Percentiles rank a stretch among this genome's conserved stretches.
Conservation (phyloP, 225 moss, liverwort and hornwort species). For the Lunularia cruciata region DNA sequence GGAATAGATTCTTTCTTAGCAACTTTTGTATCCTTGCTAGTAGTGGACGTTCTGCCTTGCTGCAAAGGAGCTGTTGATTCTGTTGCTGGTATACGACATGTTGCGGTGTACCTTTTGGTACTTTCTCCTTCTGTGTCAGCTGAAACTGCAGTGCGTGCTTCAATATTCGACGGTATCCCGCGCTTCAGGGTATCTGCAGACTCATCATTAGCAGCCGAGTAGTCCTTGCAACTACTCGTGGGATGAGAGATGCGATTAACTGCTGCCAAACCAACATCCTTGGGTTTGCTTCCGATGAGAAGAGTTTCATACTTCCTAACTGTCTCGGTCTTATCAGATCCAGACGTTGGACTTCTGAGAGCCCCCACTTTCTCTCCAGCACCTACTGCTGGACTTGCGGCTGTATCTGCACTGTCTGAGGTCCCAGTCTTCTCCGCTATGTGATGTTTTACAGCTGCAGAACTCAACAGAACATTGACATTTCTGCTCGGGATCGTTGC, state of each 20-base stretch:
- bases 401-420: conserved; percentile 1
- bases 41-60: too few species aligned
- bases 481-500: conserved; percentile 29
- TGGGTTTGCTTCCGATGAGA: background rate
- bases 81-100: background rate
- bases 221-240: background rate
- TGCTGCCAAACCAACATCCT: conserved; percentile 34
- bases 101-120: background rate
- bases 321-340: background rate
- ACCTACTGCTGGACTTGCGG: background rate
- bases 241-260: conserved; percentile 22
- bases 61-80: background rate
- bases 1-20: conserved; percentile 7
- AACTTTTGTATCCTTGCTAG: background rate
- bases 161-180: too few species aligned
- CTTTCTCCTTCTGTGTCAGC: background rate
- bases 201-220: conserved; percentile 12
- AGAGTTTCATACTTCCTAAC: conserved; percentile 6
- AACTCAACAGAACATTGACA: conserved; percentile 16
- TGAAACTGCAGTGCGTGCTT: background rate
- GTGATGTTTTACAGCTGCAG: conserved; percentile 4
- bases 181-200: background rate
- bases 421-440: background rate
- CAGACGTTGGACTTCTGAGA: background rate
- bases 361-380: conserved; percentile 1